Conservation (phyloP, 768 basidiomycete species). For the Mycena rosella region DNA sequence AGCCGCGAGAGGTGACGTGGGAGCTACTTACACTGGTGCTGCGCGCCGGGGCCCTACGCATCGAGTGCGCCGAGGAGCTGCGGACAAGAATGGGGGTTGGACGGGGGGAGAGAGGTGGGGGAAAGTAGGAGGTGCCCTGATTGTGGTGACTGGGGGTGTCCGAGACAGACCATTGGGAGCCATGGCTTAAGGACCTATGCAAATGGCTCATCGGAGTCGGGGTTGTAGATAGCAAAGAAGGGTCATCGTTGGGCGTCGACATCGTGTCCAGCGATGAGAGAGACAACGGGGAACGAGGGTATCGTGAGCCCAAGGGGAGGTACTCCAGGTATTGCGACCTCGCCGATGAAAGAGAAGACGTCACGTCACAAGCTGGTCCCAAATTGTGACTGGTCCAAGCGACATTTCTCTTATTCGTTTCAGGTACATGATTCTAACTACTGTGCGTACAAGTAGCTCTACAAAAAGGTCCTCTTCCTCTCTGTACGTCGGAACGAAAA, state of each 20-base stretch:
- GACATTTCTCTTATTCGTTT: neutral
- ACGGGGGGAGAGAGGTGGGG: conserved; percentile 61
- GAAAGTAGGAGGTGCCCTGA: conserved; percentile 77
- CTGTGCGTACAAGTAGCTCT: neutral
- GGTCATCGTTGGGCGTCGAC: conserved; percentile 51
- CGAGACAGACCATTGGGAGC: conserved; percentile 69
- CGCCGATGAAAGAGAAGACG: no score
- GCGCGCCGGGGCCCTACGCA: conserved; percentile 61
- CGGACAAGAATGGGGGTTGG: conserved; percentile 59
- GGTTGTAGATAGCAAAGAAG: conserved; percentile 53
- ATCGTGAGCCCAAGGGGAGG: neutral
- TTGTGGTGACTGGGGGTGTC: conserved; percentile 76
- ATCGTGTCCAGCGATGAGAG: conserved; percentile 29
- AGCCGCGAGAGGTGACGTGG: conserved; percentile 58
- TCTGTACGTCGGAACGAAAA: no score
- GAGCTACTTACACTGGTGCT: conserved; percentile 76
- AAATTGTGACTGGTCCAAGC: neutral
- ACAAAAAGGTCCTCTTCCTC: no score
- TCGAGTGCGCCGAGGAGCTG: conserved; percentile 66
- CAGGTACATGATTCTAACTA: no score
- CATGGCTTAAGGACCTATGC: conserved; percentile 61
- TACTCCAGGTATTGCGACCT: neutral
- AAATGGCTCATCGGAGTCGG: conserved; percentile 58
- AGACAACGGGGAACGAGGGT: neutral
- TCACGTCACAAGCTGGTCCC: neutral